These are phyloP conservation scores for Aspergillus olivimuriae DNA, from an alignment of 495 filamentous ascomycete genomes.

Conservation along the genomic window DNA sequence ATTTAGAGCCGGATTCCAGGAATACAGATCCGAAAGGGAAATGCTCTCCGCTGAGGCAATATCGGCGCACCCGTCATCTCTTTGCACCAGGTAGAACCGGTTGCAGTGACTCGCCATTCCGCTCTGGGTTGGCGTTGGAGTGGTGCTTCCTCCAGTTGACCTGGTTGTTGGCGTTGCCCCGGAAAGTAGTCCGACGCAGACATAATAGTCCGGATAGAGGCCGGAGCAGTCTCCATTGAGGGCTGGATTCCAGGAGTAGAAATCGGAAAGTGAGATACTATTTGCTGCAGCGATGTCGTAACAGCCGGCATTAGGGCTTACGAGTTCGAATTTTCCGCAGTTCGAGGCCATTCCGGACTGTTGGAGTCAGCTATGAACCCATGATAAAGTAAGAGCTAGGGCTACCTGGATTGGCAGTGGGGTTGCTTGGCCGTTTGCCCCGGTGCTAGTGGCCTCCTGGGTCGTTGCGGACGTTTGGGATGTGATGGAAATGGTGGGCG, in stretches of 20 bases:
- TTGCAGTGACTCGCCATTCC: neutral
- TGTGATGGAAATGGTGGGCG: neutral
- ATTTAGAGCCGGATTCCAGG: constrained; percentile 14
- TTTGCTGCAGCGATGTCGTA: neutral
- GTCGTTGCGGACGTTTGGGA: neutral
- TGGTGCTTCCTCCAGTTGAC: neutral
- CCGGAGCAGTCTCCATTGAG: constrained; percentile 8
- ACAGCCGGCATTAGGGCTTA: neutral
- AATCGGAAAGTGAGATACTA: constrained; percentile 6
- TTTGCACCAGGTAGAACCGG: neutral
- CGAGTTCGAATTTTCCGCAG: neutral
- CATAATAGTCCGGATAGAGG: neutral
- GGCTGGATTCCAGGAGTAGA: constrained; percentile 18
- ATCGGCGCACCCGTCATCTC: neutral
- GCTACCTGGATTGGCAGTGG: neutral
- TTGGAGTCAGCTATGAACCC: too few species aligned
- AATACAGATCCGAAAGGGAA: constrained; percentile 7
- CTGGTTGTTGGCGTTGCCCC: neutral
- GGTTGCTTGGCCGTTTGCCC: neutral
- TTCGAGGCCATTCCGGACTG: neutral
- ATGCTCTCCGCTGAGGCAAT: constrained; percentile 4
- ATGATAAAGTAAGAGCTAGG: too few species aligned
- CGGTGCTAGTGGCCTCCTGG: neutral
- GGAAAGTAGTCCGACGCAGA: neutral
- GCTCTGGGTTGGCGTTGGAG: neutral